Evolutionary conservation across 2,329 filamentous ascomycete species (phyloP).

Genomic region (Cercospora brassicicola): DNA sequence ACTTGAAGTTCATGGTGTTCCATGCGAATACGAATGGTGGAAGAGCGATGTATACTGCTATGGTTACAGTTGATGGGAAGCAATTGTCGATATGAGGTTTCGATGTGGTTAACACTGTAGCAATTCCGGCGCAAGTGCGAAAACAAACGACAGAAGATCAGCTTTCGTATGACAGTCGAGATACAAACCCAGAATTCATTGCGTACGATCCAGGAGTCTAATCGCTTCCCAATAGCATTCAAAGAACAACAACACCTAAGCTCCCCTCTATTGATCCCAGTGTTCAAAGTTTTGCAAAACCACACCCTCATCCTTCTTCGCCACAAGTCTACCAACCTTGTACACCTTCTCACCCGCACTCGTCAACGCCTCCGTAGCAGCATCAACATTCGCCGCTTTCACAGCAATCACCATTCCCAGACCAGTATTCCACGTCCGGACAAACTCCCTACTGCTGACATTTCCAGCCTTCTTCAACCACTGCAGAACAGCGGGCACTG

Average conservation of each 20-base stretch:
- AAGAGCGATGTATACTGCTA: conserved; percentile 28
- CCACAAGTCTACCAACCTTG: conserved; percentile 69
- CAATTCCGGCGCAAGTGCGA: no score
- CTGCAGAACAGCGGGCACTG: conserved; percentile 73
- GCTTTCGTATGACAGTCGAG: background rate
- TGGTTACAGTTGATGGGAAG: conserved; percentile 5
- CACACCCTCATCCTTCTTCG: conserved; percentile 60
- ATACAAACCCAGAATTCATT: background rate
- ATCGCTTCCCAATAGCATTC: background rate
- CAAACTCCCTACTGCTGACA: conserved; percentile 77
- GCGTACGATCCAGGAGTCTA: background rate
- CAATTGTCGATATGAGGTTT: conserved; percentile 4
- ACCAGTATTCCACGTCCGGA: conserved; percentile 89
- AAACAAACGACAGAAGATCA: background rate
- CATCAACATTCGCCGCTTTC: conserved; percentile 60
- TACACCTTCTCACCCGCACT: conserved; percentile 74
- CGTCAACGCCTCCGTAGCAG: conserved; percentile 61
- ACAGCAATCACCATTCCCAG: conserved; percentile 93
- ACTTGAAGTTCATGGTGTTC: conserved; percentile 37
- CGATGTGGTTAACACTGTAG: no score
- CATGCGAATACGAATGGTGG: conserved; percentile 34
- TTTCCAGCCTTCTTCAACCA: conserved; percentile 79
- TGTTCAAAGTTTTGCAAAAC: conserved; percentile 60
- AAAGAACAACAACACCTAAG: background rate
- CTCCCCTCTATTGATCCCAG: conserved; percentile 25